A percentile compares a stretch with the other conserved stretches of the same genome.
These are phyloP conservation scores for Marchantia paleacea DNA, from an alignment of 225 moss, liverwort and hornwort genomes.

Conservation along the genomic window DNA sequence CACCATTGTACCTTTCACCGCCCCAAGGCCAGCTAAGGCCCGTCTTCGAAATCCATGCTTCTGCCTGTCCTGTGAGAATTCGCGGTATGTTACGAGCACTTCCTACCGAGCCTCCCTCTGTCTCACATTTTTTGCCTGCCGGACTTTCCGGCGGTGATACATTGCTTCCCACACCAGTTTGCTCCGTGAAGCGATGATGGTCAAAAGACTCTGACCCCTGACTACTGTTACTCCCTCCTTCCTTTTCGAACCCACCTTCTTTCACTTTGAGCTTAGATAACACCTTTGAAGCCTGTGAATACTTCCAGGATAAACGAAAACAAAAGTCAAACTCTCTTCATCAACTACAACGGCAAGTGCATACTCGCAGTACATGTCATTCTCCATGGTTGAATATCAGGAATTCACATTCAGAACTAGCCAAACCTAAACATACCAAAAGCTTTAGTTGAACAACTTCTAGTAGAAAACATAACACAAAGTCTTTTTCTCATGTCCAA, in stretches of 20 bases:
- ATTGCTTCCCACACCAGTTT: background rate
- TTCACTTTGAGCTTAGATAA: constrained; percentile 37
- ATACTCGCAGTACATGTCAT: background rate
- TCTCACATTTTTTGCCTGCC: background rate
- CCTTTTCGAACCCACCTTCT: constrained; percentile 19
- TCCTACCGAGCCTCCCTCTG: constrained; percentile 11
- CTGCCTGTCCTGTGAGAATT: constrained; percentile 20
- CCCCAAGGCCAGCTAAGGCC: constrained; percentile 31
- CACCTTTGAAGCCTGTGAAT: constrained; percentile 32
- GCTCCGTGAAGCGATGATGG: constrained; percentile 13
- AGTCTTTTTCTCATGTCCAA: too few relatives aligned
- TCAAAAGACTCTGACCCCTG: constrained; percentile 18
- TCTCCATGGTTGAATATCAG: background rate
- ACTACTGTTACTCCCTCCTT: constrained; percentile 25
- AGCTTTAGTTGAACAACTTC: background rate
- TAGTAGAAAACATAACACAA: background rate
- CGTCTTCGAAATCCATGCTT: constrained; percentile 29
- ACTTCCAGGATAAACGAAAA: background rate
- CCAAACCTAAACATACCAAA: background rate
- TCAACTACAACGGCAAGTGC: background rate
- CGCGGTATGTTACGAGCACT: background rate
- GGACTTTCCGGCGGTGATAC: constrained; percentile 27
- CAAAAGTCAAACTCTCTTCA: background rate
- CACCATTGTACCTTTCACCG: constrained; percentile 4
- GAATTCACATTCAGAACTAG: background rate